Evolutionary conservation across 108 stramenopile genomes (phyloP), one percentile per base, ranked within the genome.

Genomic region (Cyclostephanos tholiformis): DNA sequence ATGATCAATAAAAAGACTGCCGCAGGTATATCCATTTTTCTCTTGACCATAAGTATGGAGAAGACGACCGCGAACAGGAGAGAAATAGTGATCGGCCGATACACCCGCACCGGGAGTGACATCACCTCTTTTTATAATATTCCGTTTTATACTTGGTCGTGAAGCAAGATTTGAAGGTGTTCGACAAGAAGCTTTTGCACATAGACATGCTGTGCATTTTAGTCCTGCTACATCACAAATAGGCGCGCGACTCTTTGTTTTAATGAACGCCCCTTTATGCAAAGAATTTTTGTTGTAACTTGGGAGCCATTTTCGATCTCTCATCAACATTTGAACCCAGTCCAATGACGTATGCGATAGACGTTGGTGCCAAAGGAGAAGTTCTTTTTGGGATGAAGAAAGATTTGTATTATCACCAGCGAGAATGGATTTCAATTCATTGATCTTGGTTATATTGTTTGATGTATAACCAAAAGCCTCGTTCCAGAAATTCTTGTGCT

Each of bases 1-100:
- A 55, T 81, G 74, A 44, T 88, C 84, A 20, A 57, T 36, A 39
- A 83, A 88, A 11, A 88, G 65, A 1, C 84, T 71, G 6, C 88
- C 88, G 13, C 85, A 69, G 13, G n/a, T 43, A 20, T 58, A 41
- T 23, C 56, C 62, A 6, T 60, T 19, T 0, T 26, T 26, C 4
- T 20, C 30, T 0, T 53, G 12, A 14, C 85, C 85, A 50, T 36
- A 63, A 0, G 78, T 64, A 19, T 79, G 58, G 2, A 27, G 30
- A 0, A 81, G 69, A 2, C 78, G 72, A 22, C 87, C 87, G n/a
- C n/a, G n/a, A n/a, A n/a, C n/a, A n/a, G n/a, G n/a, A n/a, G n/a
- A n/a, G n/a, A n/a, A n/a, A n/a, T 72, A 85, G 23, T 75, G 74
- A 59, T 88, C 84, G 26, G 66, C 38, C 6, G 84, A 83, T 1